Evolutionary conservation across 2,329 filamentous ascomycete genomes (phyloP), one percentile per base, ranked within the genome.

Genomic region (Colletotrichum siamense): DNA sequence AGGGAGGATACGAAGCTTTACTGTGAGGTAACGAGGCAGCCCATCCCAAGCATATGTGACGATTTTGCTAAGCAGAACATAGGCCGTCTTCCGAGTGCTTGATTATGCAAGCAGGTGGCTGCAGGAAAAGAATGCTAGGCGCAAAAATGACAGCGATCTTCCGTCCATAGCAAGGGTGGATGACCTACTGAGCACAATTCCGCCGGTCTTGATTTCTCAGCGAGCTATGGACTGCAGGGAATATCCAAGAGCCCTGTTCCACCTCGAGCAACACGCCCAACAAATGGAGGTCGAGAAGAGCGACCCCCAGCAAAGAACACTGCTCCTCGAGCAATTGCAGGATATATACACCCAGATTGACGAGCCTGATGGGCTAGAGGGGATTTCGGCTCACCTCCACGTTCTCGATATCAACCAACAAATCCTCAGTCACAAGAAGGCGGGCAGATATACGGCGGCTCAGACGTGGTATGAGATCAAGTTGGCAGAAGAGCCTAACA

Each of bases 391-490:
- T 24, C 94, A 97, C 82, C 88, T 99, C 5, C 94, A 94, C 75
- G 92, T 96, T 13, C 88, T 99, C n/a, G 95, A 98, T 79, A 94
- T 98, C 66, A 95, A 98, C 76, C 96, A 98, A 82, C 96, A 99
- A 82, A 94, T 98, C 36, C 89, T 98, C 71, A 95, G 98, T 80
- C 96, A 99, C 85, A 92, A 95, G 73, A 99, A 98, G 84, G 95
- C 96, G 24, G 97, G 97, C 6, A 91, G 96, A 77, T 99, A 97
- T 96, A 94, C 95, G 18, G 95, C 96, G 68, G 97, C 96, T 28
- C 97, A 99, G 85, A 98, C 95, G 78, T 99, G 98, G 97, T 99
- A 98, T 84, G 96, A 99, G 83, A 93, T 98, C 78, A 94, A 96
- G 78, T 89, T 99, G 39, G 93, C 94, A 4, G 93, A 97, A 80